These are phyloP conservation scores for Xenosphaeropsis pyriputrescens DNA, from an alignment of 2,329 filamentous ascomycete species.

Conservation along the genomic window DNA sequence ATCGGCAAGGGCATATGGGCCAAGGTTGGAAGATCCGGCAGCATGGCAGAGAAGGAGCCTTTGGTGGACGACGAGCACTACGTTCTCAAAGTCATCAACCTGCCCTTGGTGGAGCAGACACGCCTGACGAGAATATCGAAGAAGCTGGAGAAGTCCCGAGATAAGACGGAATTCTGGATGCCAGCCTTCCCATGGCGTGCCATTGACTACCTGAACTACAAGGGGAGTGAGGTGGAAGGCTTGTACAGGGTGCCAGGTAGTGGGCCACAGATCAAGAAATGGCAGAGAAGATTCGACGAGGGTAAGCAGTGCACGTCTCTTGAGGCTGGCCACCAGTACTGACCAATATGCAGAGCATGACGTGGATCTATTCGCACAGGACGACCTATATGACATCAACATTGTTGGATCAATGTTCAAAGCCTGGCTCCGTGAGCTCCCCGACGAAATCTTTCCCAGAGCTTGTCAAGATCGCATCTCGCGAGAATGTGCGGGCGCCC, in stretches of 20 bases:
- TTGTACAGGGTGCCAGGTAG: slow-evolving; percentile 87
- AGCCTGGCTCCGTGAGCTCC: slow-evolving; percentile 87
- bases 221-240: slow-evolving; percentile 85
- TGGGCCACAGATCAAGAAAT: slow-evolving; percentile 80
- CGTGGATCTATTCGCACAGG: slow-evolving; percentile 77
- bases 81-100: slow-evolving; percentile 69
- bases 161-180: slow-evolving; percentile 99
- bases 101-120: slow-evolving; percentile 77
- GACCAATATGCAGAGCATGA: slow-evolving; percentile 49
- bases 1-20: slow-evolving; percentile 74
- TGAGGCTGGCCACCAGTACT: slow-evolving; percentile 2
- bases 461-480: slow-evolving; percentile 66
- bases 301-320: slow-evolving; percentile 31
- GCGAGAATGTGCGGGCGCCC: slow-evolving; percentile 64
- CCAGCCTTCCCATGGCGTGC: slow-evolving; percentile 88
- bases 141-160: slow-evolving; percentile 69
- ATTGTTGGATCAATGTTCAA: slow-evolving; percentile 95
- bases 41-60: slow-evolving; percentile 50
- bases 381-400: slow-evolving; percentile 88
- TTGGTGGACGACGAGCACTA: slow-evolving; percentile 71
- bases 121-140: slow-evolving; percentile 86
- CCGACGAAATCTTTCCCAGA: slow-evolving; percentile 86
- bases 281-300: slow-evolving; percentile 83
- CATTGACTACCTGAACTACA: slow-evolving; percentile 93
- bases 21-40: slow-evolving; percentile 56